phyloP scores from a whole-genome alignment of 73 alveolate genomes.

The Uronychia setigera region DNA sequence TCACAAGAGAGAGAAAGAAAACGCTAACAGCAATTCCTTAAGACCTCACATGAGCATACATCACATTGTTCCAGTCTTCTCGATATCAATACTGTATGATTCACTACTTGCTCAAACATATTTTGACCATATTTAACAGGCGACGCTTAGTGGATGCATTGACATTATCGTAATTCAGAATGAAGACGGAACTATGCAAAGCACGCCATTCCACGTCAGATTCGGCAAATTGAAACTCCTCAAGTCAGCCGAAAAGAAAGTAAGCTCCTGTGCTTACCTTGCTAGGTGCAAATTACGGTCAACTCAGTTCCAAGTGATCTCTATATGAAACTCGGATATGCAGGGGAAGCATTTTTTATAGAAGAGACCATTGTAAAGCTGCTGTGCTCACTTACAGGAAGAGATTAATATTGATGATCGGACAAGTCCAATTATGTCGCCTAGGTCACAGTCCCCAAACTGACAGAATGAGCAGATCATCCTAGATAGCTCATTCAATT shows the following conservation, averaged over 20 bases:
- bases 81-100: too few species aligned
- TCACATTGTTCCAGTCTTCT: background rate
- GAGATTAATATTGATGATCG: too few species aligned
- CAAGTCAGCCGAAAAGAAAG: conserved; percentile 79
- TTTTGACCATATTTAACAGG: too few species aligned
- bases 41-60: too few species aligned
- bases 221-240: conserved; percentile 91
- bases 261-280: conserved; percentile 14
- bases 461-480: too few species aligned
- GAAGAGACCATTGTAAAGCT: background rate
- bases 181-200: conserved; percentile 81
- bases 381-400: background rate
- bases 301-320: conserved; percentile 81
- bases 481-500: too few species aligned
- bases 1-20: too few species aligned
- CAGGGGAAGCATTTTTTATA: conserved; percentile 94
- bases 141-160: conserved; percentile 93
- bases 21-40: too few species aligned
- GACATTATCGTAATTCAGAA: conserved; percentile 92
- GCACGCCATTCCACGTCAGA: conserved; percentile 93
- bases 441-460: too few species aligned
- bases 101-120: too few species aligned
- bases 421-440: too few species aligned
- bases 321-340: conserved; percentile 88
- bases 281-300: conserved; percentile 63